Conservation (phyloP, 331 rosid genomes). For the Quercus tomentella region DNA sequence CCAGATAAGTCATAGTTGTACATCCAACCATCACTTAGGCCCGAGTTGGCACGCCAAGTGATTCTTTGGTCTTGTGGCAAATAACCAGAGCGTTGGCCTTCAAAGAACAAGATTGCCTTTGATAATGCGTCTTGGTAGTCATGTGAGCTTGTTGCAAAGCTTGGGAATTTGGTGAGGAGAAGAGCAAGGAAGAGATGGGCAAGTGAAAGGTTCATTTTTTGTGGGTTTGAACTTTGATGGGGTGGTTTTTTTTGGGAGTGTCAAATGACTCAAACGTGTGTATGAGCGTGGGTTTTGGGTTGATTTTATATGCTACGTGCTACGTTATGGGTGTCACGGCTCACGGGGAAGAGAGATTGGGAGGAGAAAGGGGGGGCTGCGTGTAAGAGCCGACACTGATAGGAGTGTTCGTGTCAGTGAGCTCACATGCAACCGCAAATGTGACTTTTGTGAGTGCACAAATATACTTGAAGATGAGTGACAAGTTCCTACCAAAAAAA, state of each 20-base stretch:
- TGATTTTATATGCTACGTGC: constrained; percentile 19
- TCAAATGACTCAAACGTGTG: background rate
- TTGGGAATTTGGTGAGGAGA: background rate
- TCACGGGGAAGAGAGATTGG: constrained; percentile 47
- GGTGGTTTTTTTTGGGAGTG: background rate
- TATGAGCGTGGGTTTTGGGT: background rate
- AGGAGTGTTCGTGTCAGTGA: constrained; percentile 20
- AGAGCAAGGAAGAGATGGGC: background rate
- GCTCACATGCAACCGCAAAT: constrained; percentile 35
- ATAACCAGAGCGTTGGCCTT: constrained; percentile 83
- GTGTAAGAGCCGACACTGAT: constrained; percentile 32
- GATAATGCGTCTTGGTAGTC: constrained; percentile 79
- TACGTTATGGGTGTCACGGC: constrained; percentile 46
- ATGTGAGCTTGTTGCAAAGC: constrained; percentile 14
- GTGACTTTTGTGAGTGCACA: background rate
- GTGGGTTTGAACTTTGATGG: background rate
- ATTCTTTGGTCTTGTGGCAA: constrained; percentile 64
- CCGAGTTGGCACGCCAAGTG: constrained; percentile 68
- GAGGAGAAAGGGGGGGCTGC: constrained; percentile 9
- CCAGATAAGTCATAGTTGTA: constrained; percentile 74
- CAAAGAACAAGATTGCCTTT: constrained; percentile 71
- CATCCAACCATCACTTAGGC: constrained; percentile 75
- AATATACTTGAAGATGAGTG: background rate
- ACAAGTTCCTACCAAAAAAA: no score
- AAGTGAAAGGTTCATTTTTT: constrained; percentile 12